Evolutionary conservation across 768 basidiomycete genomes (phyloP).

Genomic region (Ephemerocybe angulata): DNA sequence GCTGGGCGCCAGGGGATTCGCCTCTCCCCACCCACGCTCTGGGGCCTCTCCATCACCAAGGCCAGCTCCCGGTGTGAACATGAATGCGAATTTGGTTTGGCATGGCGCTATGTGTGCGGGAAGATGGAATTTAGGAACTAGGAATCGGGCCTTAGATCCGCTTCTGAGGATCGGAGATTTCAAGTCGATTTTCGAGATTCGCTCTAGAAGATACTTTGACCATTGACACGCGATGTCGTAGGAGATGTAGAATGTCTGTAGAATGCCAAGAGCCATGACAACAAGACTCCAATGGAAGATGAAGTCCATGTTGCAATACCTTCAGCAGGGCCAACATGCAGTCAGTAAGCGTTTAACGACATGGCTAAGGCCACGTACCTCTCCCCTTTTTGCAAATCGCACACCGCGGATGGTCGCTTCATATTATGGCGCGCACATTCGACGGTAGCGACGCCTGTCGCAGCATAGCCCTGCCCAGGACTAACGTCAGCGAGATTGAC

Average conservation of each 20-base stretch:
- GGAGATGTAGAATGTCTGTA: conserved; percentile 15
- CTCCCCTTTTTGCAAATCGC: conserved; percentile 33
- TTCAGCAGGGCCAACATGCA: conserved; percentile 1
- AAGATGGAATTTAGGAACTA: conserved; percentile 28
- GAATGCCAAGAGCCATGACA: not conserved
- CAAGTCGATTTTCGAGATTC: conserved; percentile 2
- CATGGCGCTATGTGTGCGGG: conserved; percentile 22
- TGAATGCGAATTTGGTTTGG: conserved; percentile 22
- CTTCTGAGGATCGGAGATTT: not conserved
- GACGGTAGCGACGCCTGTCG: conserved; percentile 26
- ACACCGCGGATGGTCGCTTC: conserved; percentile 23
- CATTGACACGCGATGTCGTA: conserved; percentile 32
- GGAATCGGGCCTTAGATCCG: not conserved
- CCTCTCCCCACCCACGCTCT: conserved; percentile 30
- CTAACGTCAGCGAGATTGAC: conserved; percentile 18
- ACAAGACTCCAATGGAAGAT: conserved; percentile 11
- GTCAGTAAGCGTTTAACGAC: not conserved
- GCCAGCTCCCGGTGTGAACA: conserved; percentile 20
- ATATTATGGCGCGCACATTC: conserved; percentile 30
- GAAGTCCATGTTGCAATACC: conserved; percentile 31
- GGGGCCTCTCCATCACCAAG: conserved; percentile 34
- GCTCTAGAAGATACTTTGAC: conserved; percentile 3
- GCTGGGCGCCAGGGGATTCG: conserved; percentile 23
- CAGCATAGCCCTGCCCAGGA: conserved; percentile 16
- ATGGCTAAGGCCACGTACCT: conserved; percentile 15